Evolutionary conservation across 768 basidiomycete genomes (phyloP), one percentile per base, ranked within the genome.

Genomic region (Phylloporus sp.): DNA sequence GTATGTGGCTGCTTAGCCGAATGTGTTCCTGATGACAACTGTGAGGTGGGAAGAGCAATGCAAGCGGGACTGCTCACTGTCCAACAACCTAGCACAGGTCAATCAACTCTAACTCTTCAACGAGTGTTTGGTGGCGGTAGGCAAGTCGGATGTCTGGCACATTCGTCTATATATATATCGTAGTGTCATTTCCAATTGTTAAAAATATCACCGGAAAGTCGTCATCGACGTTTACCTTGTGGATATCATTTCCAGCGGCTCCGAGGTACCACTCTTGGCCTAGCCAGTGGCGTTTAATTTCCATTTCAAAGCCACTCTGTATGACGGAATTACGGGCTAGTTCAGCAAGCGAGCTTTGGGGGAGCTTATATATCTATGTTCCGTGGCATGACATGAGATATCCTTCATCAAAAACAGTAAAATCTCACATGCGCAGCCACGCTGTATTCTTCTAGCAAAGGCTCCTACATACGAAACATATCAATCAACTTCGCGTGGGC

Each of bases 291-390:
- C 91, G 85, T 73, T 98, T 98, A 62, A 97, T 68, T 67, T 95
- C 88, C 94, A 97, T 98, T 72, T 99, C 97, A 66, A 97, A 98
- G 1, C 97, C 97, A 61, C 91, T 93, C 67, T 98, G 97, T 41
- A 88, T 76, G 28, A 98, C 97, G 0, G 93, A 95, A 72, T 99
- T 99, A 38, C 97, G 85, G n/a, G 97, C 97, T 11, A 99, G 80
- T 70, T 99, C 97, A 12, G 95, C 97, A 52, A 99, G 75, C 0
- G 91, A 93, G 58, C 88, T 90, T 67, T 92, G 95, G 0, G 95
- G 91, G 46, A 98, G 73, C 71, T 97, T 98, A 72, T 97, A 97
- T 53, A 99, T 98, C 86, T 97, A 61, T 46, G 40, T 8, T 4
- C 39, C 53, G 51, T 41, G 22, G 32, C 15, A 48, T 27, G 7